Conservation (phyloP, 2,329 filamentous ascomycete species). For the Pezicula radicicola region DNA sequence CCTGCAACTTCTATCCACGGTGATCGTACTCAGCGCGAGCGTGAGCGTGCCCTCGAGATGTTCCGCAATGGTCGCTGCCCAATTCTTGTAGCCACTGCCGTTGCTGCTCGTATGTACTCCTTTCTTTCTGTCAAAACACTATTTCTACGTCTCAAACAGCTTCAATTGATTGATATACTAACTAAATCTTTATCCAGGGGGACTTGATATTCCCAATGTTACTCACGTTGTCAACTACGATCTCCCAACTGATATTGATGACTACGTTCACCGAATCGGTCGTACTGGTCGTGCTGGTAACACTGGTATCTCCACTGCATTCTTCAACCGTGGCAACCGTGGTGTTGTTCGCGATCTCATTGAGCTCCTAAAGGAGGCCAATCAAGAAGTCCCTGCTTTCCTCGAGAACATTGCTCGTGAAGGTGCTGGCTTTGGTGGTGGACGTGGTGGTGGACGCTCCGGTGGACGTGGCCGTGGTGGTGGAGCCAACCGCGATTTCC, state of each 20-base stretch:
- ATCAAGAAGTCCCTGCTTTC: constrained; percentile 93
- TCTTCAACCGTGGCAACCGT: constrained; percentile 99
- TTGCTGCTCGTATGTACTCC: constrained; percentile 65
- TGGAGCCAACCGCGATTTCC: constrained; percentile 80
- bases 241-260: constrained; percentile 96
- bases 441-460: constrained; percentile 62
- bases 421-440: constrained; percentile 71
- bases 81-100: constrained; percentile 93
- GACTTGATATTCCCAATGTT: constrained; percentile 84
- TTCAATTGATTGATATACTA: no score
- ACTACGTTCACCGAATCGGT: constrained; percentile 99
- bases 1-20: constrained; percentile 98
- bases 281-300: constrained; percentile 99
- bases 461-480: constrained; percentile 71
- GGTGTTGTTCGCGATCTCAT: constrained; percentile 95
- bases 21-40: constrained; percentile 97
- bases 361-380: constrained; percentile 97
- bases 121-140: no score
- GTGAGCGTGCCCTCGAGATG: constrained; percentile 95
- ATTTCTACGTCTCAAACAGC: no score
- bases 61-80: constrained; percentile 96
- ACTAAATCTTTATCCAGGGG: constrained; percentile 6
- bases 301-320: constrained; percentile 95
- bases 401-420: constrained; percentile 97
- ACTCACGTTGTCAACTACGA: constrained; percentile 99